Conservation (phyloP, 2,329 filamentous ascomycete genomes). For the Lecanicillium sp. region DNA sequence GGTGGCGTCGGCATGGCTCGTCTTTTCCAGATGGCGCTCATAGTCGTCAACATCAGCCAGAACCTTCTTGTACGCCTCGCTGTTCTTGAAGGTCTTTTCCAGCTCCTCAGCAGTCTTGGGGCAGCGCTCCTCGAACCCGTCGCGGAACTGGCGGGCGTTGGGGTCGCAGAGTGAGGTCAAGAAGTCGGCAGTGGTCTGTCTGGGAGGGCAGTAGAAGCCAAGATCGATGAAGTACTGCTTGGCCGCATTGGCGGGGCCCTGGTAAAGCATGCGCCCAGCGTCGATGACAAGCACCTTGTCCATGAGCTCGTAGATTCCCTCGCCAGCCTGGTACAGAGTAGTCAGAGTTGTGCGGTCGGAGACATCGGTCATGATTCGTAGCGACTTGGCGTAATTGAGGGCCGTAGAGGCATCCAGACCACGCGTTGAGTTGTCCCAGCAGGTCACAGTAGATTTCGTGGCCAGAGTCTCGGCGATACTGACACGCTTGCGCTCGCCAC, state of each 20-base stretch:
- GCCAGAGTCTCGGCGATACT: conserved; percentile 71
- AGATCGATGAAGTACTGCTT: conserved; percentile 62
- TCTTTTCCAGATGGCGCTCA: conserved; percentile 36
- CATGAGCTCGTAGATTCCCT: conserved; percentile 45
- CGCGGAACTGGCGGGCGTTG: conserved; percentile 57
- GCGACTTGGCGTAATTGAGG: conserved; percentile 64
- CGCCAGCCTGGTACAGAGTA: conserved; percentile 34
- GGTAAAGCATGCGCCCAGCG: conserved; percentile 59
- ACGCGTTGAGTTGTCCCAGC: conserved; percentile 74
- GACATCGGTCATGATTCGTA: conserved; percentile 68
- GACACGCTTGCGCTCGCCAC: conserved; percentile 74
- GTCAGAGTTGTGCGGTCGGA: conserved; percentile 48
- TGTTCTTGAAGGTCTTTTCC: conserved; percentile 55
- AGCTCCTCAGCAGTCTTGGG: conserved; percentile 64
- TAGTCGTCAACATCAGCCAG: conserved; percentile 48
- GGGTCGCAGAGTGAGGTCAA: conserved; percentile 71
- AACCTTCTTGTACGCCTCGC: conserved; percentile 49
- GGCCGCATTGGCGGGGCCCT: conserved; percentile 53
- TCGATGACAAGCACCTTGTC: conserved; percentile 78
- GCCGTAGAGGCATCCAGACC: conserved; percentile 76
- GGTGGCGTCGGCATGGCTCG: conserved; percentile 50
- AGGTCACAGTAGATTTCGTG: conserved; percentile 63
- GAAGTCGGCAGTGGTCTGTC: conserved; percentile 68
- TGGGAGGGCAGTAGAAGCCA: conserved; percentile 63
- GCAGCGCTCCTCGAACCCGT: conserved; percentile 52